Base-by-base conservation (phyloP, 108 stramenopile species). In the Fistulifera solaris region DNA sequence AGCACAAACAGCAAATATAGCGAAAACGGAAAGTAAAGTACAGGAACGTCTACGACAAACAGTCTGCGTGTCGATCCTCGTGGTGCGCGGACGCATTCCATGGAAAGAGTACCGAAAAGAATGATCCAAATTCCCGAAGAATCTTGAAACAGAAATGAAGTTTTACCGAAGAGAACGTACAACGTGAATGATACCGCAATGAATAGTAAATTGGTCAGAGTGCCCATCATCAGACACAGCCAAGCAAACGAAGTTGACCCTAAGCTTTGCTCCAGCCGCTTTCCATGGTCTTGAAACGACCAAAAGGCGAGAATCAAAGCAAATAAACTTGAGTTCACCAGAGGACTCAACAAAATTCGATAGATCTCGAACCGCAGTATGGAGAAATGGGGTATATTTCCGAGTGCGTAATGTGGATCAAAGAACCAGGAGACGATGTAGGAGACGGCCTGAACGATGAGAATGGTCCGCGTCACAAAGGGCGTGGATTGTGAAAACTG, bases 1-100 rank as follows among this genome's bases (percentile, higher is more conserved):
- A 92, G 54, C 13, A 72, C 67, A 65, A 92, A 92, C 3, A 92
- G 40, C 19, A 57, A 71, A 68, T 78, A 72, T 35, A 92, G 46
- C 3, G 77, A 78, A 38, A 83, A 41, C 0, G 90, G 86, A 52
- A 83, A 92, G 55, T 87, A 92, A 22, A 63, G 27, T 0, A 70
- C 68, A 0, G 83, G 85, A 1, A 92, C 67, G 12, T 60, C 62
- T 19, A 75, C 64, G 54, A 84, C 70, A 63, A 92, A 84, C 8
- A 92, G 42, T 31, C 66, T 63, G 0, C 90, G 76, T 38, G 65
- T 55, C 10, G 72, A 66, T 16, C 65, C 63, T 23, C 63, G 70
- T 38, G 83, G 80, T 17, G 90, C 90, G 40, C 71, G 56, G 10
- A 70, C 50, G 57, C 89, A 92, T 60, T 92, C 89, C 39, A 83